Conservation (phyloP, 805 yeast genomes). For the Candida verbasci region DNA sequence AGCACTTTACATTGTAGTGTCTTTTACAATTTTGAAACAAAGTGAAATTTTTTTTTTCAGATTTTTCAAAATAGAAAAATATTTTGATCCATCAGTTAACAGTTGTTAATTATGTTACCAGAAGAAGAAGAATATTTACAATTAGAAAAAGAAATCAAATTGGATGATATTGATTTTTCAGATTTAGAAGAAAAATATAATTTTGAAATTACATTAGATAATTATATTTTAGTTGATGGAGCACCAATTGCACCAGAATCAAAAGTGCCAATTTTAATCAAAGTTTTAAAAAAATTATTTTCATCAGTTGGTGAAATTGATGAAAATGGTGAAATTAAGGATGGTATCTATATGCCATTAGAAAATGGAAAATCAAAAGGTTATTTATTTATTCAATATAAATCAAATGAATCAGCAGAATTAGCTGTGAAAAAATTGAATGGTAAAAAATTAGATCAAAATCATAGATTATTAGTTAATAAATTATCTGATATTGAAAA, state of each 20-base stretch:
- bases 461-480: constrained; percentile 85
- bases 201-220: constrained; percentile 62
- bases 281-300: constrained; percentile 80
- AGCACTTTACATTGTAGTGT: too few species aligned
- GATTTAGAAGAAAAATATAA: constrained; percentile 78
- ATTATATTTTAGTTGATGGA: constrained; percentile 85
- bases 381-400: constrained; percentile 78
- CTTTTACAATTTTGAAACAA: too few species aligned
- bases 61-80: background rate
- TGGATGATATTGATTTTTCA: constrained; percentile 66
- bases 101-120: constrained; percentile 14
- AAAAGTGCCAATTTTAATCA: constrained; percentile 76
- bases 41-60: too few species aligned
- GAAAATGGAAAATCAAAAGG: constrained; percentile 82
- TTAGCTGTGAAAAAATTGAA: constrained; percentile 77
- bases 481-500: constrained; percentile 76
- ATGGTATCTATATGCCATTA: constrained; percentile 81
- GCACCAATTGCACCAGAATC: constrained; percentile 93
- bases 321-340: constrained; percentile 45
- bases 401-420: constrained; percentile 59
- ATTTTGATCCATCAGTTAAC: too few species aligned
- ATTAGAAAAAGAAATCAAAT: constrained; percentile 35
- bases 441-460: constrained; percentile 88
- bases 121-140: constrained; percentile 19
- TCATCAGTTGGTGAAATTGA: constrained; percentile 70